Evolutionary conservation across 352 stramenopile genomes (phyloP), one percentile per base, ranked within the genome.

Genomic region (Halophytophthora polymorphica): DNA sequence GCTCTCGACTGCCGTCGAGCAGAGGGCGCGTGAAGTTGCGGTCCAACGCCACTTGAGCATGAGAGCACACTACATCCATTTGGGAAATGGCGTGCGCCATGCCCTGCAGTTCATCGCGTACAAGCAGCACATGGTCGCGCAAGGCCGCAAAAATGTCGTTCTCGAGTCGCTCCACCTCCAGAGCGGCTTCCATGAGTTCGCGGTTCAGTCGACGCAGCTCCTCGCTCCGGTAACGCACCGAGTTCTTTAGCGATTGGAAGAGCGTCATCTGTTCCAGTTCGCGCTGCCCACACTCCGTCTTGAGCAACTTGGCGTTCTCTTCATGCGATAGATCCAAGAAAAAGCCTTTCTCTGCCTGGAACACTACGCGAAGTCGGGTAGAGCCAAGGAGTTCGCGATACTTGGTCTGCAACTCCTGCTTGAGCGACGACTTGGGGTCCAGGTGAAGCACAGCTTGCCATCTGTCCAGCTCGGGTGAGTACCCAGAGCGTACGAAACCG

Each of bases 191-290:
- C 3, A 73, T 56, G 1, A 88, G 40, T 22, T 85, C 72, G 2
- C 64, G 71, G 49, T 91, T 88, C 6, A 89, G 58, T 21, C 79
- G 54, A 2, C 71, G 70, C 19, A 91, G 55, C 43, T 87, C 81
- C 0, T 85, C 66, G 5, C 76, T 85, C 17, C 77, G 76, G 60
- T 87, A 91, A 0, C 81, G 69, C 8, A 82, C 69, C 14, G 66
- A 72, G 39, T 86, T 86, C 33, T 88, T 91, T 14, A 84, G 47
- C 6, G 81, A 88, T 52, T 88, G 77, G 10, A 89, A 71, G 36
- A 89, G 48, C 31, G 52, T 68, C 13, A 85, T 46, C 10, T 72
- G 65, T 1, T 83, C 66, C 1, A 75, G 29, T 43, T 56, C 56
- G 19, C n/a, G 47, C 31, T 55, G 45, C 19, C 51, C 41, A 31